Percentiles rank a stretch among this genome's conserved stretches.
Evolutionary conservation across 2,329 filamentous ascomycete species (phyloP).

Genomic region (Cordyceps pruinosa): DNA sequence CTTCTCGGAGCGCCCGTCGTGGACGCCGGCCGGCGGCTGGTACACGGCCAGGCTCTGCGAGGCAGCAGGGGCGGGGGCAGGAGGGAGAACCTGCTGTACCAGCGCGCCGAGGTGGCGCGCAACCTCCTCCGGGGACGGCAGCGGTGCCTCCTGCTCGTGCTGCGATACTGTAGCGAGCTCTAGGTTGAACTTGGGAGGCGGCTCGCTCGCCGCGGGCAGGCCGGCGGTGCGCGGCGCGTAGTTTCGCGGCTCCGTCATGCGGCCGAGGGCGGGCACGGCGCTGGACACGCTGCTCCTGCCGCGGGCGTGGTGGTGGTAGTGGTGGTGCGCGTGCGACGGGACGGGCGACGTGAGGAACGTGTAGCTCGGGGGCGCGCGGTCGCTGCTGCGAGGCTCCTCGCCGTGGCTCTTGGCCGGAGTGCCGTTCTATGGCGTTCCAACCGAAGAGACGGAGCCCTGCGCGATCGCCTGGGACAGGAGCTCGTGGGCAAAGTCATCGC

Average conservation of each 20-base stretch:
- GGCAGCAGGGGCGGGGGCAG: too few relatives aligned
- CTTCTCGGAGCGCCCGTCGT: constrained; percentile 27
- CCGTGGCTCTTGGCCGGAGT: constrained; percentile 5
- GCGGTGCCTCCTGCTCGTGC: not conserved
- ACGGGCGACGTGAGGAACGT: not conserved
- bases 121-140: not conserved
- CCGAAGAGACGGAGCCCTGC: constrained; percentile 5
- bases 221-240: constrained; percentile 31
- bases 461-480: constrained; percentile 3
- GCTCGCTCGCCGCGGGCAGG: constrained; percentile 19
- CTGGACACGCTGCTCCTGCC: constrained; percentile 5
- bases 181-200: constrained; percentile 35
- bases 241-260: constrained; percentile 35
- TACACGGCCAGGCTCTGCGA: constrained; percentile 11
- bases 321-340: not conserved
- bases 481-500: not conserved
- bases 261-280: constrained; percentile 12
- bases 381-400: not conserved
- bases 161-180: constrained; percentile 11
- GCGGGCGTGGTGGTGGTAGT: not conserved
- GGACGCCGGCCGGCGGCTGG: constrained; percentile 13
- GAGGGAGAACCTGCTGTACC: not conserved
- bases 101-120: not conserved
- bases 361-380: not conserved
- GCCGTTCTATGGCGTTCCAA: constrained; percentile 16